Conservation (phyloP, 345 rosid species). For the Firmiana major region DNA sequence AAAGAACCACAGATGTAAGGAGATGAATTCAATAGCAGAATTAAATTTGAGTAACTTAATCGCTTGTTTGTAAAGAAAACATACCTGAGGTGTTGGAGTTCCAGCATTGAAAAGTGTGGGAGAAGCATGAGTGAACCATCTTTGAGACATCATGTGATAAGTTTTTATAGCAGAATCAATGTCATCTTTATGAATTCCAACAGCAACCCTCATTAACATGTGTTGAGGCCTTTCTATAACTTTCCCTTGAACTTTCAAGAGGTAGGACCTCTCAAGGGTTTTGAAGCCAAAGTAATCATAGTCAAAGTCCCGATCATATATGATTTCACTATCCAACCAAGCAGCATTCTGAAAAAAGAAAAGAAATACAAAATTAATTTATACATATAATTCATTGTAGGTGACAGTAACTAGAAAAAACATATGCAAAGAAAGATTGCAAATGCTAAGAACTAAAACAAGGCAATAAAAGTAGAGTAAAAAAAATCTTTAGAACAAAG, state of each 20-base stretch:
- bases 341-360: constrained; percentile 58
- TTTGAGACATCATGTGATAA: constrained; percentile 87
- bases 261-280: constrained; percentile 90
- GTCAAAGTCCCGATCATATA: constrained; percentile 87
- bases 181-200: constrained; percentile 79
- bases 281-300: constrained; percentile 93
- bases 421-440: neutral
- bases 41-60: neutral
- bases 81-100: constrained; percentile 84
- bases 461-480: neutral
- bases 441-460: neutral
- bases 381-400: neutral
- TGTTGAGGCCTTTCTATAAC: constrained; percentile 92
- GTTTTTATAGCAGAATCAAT: constrained; percentile 69
- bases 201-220: constrained; percentile 94
- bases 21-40: neutral
- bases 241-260: constrained; percentile 75
- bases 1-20: neutral
- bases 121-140: constrained; percentile 97
- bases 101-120: constrained; percentile 94
- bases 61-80: neutral
- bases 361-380: neutral
- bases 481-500: neutral
- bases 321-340: constrained; percentile 81
- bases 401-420: neutral